Evolutionary conservation across 2,329 filamentous ascomycete species (phyloP).

Genomic region (Trichoderma sp.): DNA sequence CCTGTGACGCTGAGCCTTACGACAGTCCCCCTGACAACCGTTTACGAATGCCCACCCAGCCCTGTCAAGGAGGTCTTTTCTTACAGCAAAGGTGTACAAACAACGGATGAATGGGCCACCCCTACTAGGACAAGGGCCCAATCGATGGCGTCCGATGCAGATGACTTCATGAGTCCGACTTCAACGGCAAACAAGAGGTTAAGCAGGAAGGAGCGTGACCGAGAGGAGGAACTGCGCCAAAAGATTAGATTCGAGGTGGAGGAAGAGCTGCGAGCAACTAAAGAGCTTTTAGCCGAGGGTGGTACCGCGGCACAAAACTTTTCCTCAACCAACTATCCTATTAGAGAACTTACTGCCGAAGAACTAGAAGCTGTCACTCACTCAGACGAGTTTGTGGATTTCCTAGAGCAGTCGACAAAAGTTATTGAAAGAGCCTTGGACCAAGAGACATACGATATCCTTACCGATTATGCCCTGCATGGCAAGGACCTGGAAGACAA

Average conservation of each 20-base stretch:
- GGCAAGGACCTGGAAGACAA: constrained; percentile 75
- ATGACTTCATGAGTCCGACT: constrained; percentile 53
- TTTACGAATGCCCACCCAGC: constrained; percentile 76
- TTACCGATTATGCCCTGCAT: constrained; percentile 88
- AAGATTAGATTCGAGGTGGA: constrained; percentile 87
- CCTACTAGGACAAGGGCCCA: constrained; percentile 46
- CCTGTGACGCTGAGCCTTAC: constrained; percentile 66
- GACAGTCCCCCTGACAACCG: constrained; percentile 68
- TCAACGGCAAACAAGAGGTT: constrained; percentile 67
- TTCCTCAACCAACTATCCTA: constrained; percentile 62
- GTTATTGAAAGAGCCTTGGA: constrained; percentile 95
- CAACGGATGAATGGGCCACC: constrained; percentile 69
- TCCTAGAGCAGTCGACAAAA: constrained; percentile 92
- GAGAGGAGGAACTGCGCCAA: constrained; percentile 84
- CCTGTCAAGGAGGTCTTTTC: constrained; percentile 82
- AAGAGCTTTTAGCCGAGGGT: constrained; percentile 55
- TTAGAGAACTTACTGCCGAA: constrained; percentile 74
- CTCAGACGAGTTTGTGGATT: constrained; percentile 91
- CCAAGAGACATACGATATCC: constrained; percentile 85
- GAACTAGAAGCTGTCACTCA: constrained; percentile 87
- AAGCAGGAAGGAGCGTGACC: constrained; percentile 74
- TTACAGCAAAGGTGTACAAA: constrained; percentile 97
- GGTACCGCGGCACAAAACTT: constrained; percentile 26
- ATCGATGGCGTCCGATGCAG: constrained; percentile 55
- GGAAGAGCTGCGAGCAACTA: constrained; percentile 77